Percentiles rank a stretch among this genome's conserved stretches.
These are phyloP conservation scores for Coniochaeta hoffmannii DNA, from an alignment of 2,329 filamentous ascomycete species.

Conservation along the genomic window DNA sequence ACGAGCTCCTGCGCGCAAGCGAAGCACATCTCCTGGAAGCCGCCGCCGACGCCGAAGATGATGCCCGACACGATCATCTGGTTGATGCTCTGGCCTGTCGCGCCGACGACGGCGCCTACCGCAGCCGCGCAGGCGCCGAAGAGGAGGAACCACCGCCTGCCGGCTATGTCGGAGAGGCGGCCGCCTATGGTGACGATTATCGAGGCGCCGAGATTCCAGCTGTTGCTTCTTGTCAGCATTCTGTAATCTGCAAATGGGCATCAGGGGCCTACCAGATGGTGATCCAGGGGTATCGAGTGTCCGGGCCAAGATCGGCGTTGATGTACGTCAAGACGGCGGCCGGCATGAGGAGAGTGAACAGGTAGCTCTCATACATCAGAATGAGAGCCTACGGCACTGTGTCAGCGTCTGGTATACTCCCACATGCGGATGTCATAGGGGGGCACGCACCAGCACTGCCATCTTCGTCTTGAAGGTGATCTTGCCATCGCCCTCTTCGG, in stretches of 20 bases:
- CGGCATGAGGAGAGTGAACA: constrained; percentile 19
- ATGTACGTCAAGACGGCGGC: constrained; percentile 23
- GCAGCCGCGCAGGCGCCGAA: constrained; percentile 23
- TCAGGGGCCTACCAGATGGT: constrained; percentile 13
- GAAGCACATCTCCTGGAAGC: constrained; percentile 31
- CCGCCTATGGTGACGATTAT: constrained; percentile 23
- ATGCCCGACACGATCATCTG: constrained; percentile 30
- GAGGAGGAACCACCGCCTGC: constrained; percentile 27
- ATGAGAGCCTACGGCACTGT: constrained; percentile 4
- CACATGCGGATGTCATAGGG: neutral
- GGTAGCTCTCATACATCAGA: constrained; percentile 12
- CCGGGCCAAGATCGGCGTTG: constrained; percentile 24
- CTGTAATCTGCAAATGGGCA: neutral
- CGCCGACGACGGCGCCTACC: constrained; percentile 28
- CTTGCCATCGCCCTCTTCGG: neutral
- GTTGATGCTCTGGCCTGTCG: constrained; percentile 26
- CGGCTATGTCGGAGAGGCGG: constrained; percentile 30
- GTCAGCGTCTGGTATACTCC: neutral
- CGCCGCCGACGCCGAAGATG: constrained; percentile 28
- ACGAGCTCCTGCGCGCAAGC: constrained; percentile 25
- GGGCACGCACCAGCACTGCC: constrained; percentile 2
- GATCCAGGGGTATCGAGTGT: constrained; percentile 25
- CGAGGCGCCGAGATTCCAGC: constrained; percentile 19
- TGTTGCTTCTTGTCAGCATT: constrained; percentile 6
- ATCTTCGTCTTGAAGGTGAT: constrained; percentile 5